Evolutionary conservation across 345 rosid species (phyloP).

Genomic region (Geranium rotundifolium): DNA sequence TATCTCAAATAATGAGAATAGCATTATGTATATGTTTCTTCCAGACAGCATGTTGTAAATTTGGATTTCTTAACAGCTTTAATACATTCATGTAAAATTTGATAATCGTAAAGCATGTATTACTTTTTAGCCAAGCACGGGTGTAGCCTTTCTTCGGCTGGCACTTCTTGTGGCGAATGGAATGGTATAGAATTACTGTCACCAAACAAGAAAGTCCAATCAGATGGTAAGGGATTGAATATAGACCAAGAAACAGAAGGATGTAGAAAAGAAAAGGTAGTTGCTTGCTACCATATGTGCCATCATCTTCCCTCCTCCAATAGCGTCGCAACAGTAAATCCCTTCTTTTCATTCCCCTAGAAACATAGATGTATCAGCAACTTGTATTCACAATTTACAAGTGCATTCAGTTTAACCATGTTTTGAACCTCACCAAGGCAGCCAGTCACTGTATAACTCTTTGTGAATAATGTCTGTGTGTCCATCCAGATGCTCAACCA

Average conservation of each 20-base stretch:
- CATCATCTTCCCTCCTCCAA: conserved; percentile 97
- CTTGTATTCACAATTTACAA: too few species aligned
- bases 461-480: conserved; percentile 71
- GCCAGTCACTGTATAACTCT: conserved; percentile 63
- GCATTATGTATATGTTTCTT: too few species aligned
- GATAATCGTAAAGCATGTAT: conserved; percentile 19
- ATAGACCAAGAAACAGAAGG: too few species aligned
- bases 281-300: conserved; percentile 90
- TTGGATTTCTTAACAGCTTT: too few species aligned
- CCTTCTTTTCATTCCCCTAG: conserved; percentile 71
- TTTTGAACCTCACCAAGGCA: conserved; percentile 47
- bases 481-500: conserved; percentile 88
- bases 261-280: conserved; percentile 31
- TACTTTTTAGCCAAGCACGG: conserved; percentile 90
- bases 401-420: background rate
- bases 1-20: too few species aligned
- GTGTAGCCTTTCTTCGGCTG: conserved; percentile 53
- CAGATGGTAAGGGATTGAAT: conserved; percentile 20
- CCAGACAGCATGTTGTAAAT: too few species aligned
- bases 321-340: conserved; percentile 69
- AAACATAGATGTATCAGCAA: conserved; percentile 2
- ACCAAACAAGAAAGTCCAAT: conserved; percentile 45
- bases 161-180: conserved; percentile 71
- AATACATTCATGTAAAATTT: conserved; percentile 71
- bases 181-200: conserved; percentile 81